Base-by-base conservation (phyloP, 768 basidiomycete genomes). In the Russula emetica region DNA sequence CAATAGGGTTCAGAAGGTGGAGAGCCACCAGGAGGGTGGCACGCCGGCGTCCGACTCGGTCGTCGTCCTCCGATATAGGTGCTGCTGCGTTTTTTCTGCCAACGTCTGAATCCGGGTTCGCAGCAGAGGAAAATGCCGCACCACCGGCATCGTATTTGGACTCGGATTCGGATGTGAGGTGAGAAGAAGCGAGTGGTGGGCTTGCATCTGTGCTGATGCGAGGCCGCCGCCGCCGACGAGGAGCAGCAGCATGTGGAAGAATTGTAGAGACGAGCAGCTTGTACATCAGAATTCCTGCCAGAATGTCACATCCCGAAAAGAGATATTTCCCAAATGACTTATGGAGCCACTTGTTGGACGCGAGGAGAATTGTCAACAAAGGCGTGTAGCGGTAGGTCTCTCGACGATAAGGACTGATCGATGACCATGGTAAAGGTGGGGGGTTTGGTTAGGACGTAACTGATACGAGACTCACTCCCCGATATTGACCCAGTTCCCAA, bases 381-480 rank as follows among this genome's bases (percentile, higher is more conserved):
- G 97, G 97, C 0, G 97, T 98, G 74, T 99, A 99, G 22, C 97
- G 90, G 73, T 96, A 99, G 0, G 97, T 99, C 69, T 90, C 84
- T 45, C 97, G 83, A 13, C 79, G 82, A 73, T 98, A 99, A 9
- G 97, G 97, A 71, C 92, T 98, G 26, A 67, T 61, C 59, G 54
- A 61, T 62, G 38, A 61, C 45, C 22, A 40, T 36, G 7, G 50
- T 50, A 62, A 58, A 32, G 44, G 55, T n/a, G 18, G 55, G 36
- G 28, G 8, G 40, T 55, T 42, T 60, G 55, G 18, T 30, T 30
- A 36, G 45, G 32, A 53, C 47, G 61, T 56, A 40, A 57, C 38
- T 11, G 62, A 54, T 34, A 38, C 18, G 42, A 45, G 22, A 84
- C 92, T 78, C 72, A 96, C 94, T 90, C 85, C 75, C 94, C 94